Evolutionary conservation across 371 early-diverging fungal species (phyloP), one percentile per base, ranked within the genome.

Genomic region (Actinomucor elegans): DNA sequence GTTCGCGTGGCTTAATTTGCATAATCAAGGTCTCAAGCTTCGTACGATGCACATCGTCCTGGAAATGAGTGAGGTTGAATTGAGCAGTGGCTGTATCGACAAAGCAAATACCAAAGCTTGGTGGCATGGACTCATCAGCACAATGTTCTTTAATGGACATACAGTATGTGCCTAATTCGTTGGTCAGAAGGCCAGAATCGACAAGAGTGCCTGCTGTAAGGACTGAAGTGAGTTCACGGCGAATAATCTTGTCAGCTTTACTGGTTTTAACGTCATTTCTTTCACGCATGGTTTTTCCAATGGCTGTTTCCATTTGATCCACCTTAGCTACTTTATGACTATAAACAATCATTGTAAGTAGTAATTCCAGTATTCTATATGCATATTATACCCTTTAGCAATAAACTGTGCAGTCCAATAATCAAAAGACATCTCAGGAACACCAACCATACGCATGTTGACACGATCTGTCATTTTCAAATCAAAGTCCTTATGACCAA

Each of bases 381-480:
- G n/a, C n/a, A n/a, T n/a, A n/a, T n/a, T n/a, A 28, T 90, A 91
- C 26, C 99, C 99, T 65, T 91, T 88, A 20, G 96, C 96, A 51
- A 99, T 84, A 66, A 99, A 99, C 71, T 96, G 93, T 0, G 91
- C 81, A 0, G 96, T 94, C 99, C 99, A 99, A 57, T 86, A 80
- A 41, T 99, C 98, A 61, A 99, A 96, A 4, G 90, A 84, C 32
- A 79, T 78, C 66, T 98, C 99, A 15, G 99, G 99, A 1, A 99
- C 95, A 8, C 99, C 99, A 0, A 94, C 97, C 99, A 99, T 99
- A 33, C 93, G 82, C 99, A 99, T 99, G 72, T 97, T 97, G 33
- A 93, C 96, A 11, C 99, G 84, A 55, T 98, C 98, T 0, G 96
- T 94, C 62, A 99, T 63, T 55, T 96, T 98, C 55, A 99, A 75